These are phyloP conservation scores for Pilasporangium apinafurcum DNA, from an alignment of 352 stramenopile genomes.

Conservation along the genomic window DNA sequence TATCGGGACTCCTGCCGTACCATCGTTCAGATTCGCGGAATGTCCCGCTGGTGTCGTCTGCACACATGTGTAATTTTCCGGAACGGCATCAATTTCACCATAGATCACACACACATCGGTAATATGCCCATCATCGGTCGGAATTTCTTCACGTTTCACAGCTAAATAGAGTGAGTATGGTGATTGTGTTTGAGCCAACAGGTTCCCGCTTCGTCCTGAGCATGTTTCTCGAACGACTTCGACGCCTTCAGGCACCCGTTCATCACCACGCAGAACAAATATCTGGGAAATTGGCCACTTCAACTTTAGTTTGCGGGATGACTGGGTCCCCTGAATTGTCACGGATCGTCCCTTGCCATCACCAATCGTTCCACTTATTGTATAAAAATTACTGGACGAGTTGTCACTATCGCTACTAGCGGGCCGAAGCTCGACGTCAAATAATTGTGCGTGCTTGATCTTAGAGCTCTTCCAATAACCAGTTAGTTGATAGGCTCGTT, in stretches of 20 bases:
- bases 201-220: constrained; percentile 62
- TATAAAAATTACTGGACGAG: constrained; percentile 20
- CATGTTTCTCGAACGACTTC: constrained; percentile 65
- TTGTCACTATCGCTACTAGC: constrained; percentile 7
- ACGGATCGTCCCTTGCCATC: constrained; percentile 53
- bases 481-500: constrained; percentile 38
- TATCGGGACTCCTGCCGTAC: constrained; percentile 60
- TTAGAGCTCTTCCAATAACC: constrained; percentile 75
- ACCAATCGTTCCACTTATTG: constrained; percentile 61
- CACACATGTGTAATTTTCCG: constrained; percentile 72
- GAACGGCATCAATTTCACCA: constrained; percentile 77
- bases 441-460: constrained; percentile 62
- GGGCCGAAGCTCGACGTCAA: constrained; percentile 66
- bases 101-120: constrained; percentile 82
- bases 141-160: constrained; percentile 55
- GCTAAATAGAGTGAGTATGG: constrained; percentile 69
- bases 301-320: constrained; percentile 40
- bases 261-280: constrained; percentile 68
- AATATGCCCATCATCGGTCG: constrained; percentile 34
- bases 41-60: constrained; percentile 55
- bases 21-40: constrained; percentile 82
- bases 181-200: constrained; percentile 68
- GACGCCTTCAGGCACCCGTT: constrained; percentile 60
- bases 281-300: constrained; percentile 77
- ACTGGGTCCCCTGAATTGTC: constrained; percentile 53